phyloP scores from a whole-genome alignment of 2,329 filamentous ascomycete species.

The Parastagonospora avenae region DNA sequence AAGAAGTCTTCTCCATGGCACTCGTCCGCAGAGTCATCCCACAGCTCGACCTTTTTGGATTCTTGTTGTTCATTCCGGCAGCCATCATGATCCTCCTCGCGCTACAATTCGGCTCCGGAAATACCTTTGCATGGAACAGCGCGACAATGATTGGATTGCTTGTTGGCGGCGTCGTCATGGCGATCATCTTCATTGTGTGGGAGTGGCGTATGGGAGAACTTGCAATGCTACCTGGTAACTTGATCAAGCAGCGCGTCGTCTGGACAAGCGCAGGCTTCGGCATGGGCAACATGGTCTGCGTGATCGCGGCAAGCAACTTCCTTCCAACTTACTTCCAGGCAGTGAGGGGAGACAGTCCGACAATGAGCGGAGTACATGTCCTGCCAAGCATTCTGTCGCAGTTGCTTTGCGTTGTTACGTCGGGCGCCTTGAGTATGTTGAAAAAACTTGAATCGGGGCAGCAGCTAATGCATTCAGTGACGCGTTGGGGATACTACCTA shows the following conservation, averaged over 20 bases:
- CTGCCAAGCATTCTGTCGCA: conserved; percentile 44
- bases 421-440: conserved; percentile 23
- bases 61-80: conserved; percentile 41
- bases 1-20: conserved; percentile 11
- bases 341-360: conserved; percentile 41
- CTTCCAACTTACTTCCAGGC: conserved; percentile 51
- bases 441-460: background rate
- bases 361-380: conserved; percentile 48
- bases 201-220: conserved; percentile 41
- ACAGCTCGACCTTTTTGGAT: conserved; percentile 47
- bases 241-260: conserved; percentile 40
- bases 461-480: conserved; percentile 14
- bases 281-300: conserved; percentile 12
- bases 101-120: conserved; percentile 46
- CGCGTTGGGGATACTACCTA: conserved; percentile 31
- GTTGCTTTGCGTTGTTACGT: conserved; percentile 22
- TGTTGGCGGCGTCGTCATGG: conserved; percentile 33
- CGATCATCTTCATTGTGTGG: conserved; percentile 43
- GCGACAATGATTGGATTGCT: conserved; percentile 43
- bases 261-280: conserved; percentile 29
- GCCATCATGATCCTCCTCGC: conserved; percentile 46
- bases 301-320: conserved; percentile 21
- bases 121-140: conserved; percentile 42
- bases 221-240: conserved; percentile 47
- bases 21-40: conserved; percentile 33